A percentile compares a stretch with the other conserved stretches of the same genome.
These are phyloP conservation scores for Pezicula carpinea DNA, from an alignment of 2,329 filamentous ascomycete species.

Conservation along the genomic window DNA sequence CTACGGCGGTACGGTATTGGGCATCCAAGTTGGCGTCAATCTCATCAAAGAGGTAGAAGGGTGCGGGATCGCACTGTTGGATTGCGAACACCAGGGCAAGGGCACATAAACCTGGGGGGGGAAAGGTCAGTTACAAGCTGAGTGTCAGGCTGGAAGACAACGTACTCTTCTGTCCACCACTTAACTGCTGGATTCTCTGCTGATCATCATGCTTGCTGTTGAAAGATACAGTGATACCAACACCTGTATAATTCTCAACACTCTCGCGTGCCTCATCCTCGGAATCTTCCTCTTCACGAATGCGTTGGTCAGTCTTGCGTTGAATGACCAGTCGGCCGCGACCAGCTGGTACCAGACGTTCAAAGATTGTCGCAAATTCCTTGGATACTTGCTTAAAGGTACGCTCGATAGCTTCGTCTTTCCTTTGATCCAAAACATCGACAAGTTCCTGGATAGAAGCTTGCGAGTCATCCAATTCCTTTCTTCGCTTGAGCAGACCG, in stretches of 20 bases:
- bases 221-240: constrained; percentile 96
- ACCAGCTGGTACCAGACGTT: constrained; percentile 89
- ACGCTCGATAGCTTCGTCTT: constrained; percentile 96
- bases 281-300: constrained; percentile 60
- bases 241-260: constrained; percentile 94
- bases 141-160: constrained; percentile 12
- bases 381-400: constrained; percentile 97
- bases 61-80: constrained; percentile 92
- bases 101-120: constrained; percentile 71
- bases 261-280: constrained; percentile 63
- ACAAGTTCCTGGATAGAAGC: constrained; percentile 89
- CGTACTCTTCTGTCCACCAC: constrained; percentile 94
- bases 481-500: constrained; percentile 74
- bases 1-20: constrained; percentile 95
- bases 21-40: constrained; percentile 98
- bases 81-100: constrained; percentile 99
- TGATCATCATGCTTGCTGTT: constrained; percentile 98
- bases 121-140: constrained; percentile 13
- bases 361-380: constrained; percentile 90
- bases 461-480: constrained; percentile 83
- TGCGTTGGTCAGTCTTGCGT: constrained; percentile 72
- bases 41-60: constrained; percentile 98
- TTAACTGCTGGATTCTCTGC: constrained; percentile 94
- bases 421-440: constrained; percentile 85
- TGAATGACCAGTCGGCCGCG: constrained; percentile 91